These are phyloP conservation scores for Venturiaceae sp. DNA, from an alignment of 2,329 filamentous ascomycete species.

Conservation along the genomic window DNA sequence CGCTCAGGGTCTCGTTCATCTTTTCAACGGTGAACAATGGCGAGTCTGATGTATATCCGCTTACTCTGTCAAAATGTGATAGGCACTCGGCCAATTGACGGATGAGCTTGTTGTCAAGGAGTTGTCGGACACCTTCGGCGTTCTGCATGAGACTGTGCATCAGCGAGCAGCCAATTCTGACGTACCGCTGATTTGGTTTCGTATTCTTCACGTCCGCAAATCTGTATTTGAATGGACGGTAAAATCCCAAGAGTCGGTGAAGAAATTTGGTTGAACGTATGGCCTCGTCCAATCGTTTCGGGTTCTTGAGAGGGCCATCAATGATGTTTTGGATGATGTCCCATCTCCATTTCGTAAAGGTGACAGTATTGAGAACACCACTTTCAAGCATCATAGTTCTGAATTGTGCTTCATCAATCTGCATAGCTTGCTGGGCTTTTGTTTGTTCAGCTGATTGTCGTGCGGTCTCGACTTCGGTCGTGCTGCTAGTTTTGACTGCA, in stretches of 20 bases:
- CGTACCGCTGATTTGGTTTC: conserved; percentile 87
- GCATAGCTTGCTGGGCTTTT: conserved; percentile 47
- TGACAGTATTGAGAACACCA: conserved; percentile 78
- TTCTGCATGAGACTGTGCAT: conserved; percentile 82
- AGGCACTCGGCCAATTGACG: conserved; percentile 92
- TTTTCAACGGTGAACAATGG: conserved; percentile 84
- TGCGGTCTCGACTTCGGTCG: conserved; percentile 14
- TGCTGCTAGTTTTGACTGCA: conserved; percentile 19
- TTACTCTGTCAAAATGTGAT: conserved; percentile 85
- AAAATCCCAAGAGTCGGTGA: conserved; percentile 89
- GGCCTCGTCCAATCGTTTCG: conserved; percentile 87
- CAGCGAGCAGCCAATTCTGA: conserved; percentile 79
- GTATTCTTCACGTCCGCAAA: conserved; percentile 88
- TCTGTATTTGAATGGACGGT: conserved; percentile 91
- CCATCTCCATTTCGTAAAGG: conserved; percentile 97
- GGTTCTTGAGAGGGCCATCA: conserved; percentile 82
- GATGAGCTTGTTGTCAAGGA: conserved; percentile 86
- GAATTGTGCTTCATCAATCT: conserved; percentile 56
- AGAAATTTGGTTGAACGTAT: conserved; percentile 94
- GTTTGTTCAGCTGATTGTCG: conserved; percentile 31
- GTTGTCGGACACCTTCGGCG: conserved; percentile 70
- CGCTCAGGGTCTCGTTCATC: conserved; percentile 76
- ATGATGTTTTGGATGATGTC: conserved; percentile 83
- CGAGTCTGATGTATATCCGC: conserved; percentile 61
- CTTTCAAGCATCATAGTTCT: conserved; percentile 62